phyloP scores from a whole-genome alignment of 768 basidiomycete species.

The Phaeotremella fagi region DNA sequence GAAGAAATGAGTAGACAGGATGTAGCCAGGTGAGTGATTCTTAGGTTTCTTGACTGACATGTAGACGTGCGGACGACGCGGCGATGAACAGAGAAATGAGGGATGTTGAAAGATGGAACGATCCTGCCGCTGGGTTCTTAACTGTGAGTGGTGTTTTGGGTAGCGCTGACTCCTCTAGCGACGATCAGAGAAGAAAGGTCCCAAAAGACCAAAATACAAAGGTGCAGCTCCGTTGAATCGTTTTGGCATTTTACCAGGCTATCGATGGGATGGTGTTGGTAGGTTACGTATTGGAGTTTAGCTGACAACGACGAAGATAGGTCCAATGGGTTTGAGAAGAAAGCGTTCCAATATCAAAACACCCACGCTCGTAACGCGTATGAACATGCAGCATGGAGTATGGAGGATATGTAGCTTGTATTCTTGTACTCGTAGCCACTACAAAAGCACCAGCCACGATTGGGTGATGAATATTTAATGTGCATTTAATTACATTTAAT shows the following conservation, averaged over 20 bases:
- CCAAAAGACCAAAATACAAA: conserved; percentile 74
- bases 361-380: conserved; percentile 62
- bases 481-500: not conserved
- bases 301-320: conserved; percentile 57
- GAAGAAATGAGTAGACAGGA: conserved; percentile 63
- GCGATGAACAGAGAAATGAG: conserved; percentile 80
- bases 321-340: conserved; percentile 90
- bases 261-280: conserved; percentile 99
- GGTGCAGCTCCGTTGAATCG: conserved; percentile 92
- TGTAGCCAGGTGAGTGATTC: conserved; percentile 59
- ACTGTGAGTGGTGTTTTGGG: conserved; percentile 57
- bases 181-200: conserved; percentile 57
- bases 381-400: conserved; percentile 79
- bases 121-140: conserved; percentile 92
- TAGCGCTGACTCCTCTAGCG: not conserved
- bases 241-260: conserved; percentile 90
- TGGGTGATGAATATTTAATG: not conserved
- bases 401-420: conserved; percentile 74
- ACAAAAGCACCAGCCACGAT: too few species aligned
- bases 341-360: conserved; percentile 78
- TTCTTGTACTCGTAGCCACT: too few species aligned
- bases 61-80: conserved; percentile 65
- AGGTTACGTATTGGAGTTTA: conserved; percentile 17
- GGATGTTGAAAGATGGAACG: conserved; percentile 84
- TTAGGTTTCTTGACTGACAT: not conserved